Percentiles rank a stretch among this genome's conserved stretches.
phyloP scores from a whole-genome alignment of 805 yeast species.

The Lipomyces lipofer region DNA sequence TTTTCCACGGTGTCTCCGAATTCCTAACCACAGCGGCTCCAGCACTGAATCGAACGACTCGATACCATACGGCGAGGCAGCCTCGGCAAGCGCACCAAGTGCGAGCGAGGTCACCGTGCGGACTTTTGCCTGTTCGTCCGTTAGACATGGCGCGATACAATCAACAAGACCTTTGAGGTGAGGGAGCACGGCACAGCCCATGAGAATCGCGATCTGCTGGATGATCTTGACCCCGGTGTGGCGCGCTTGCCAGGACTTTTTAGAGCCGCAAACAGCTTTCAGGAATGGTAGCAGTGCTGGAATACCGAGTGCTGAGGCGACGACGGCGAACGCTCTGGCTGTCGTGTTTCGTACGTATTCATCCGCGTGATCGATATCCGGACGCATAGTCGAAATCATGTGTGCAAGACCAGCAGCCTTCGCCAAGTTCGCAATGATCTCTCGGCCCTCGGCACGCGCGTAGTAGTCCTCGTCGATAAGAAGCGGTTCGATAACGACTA shows the following conservation, averaged over 20 bases:
- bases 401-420: conserved; percentile 80
- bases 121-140: conserved; percentile 68
- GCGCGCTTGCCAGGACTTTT: conserved; percentile 76
- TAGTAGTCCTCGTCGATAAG: conserved; percentile 74
- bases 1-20: conserved; percentile 73
- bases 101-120: conserved; percentile 72
- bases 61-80: conserved; percentile 83
- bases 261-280: conserved; percentile 73
- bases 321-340: conserved; percentile 79
- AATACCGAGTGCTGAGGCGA: conserved; percentile 76
- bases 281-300: conserved; percentile 73
- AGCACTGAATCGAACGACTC: conserved; percentile 76
- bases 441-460: conserved; percentile 77
- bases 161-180: conserved; percentile 64
- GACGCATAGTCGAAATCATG: conserved; percentile 75
- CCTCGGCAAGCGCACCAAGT: conserved; percentile 72
- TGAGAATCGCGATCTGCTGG: conserved; percentile 68
- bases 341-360: conserved; percentile 77
- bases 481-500: conserved; percentile 75
- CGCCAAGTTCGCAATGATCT: conserved; percentile 69
- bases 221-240: conserved; percentile 78
- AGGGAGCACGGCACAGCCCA: conserved; percentile 77
- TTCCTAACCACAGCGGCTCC: conserved; percentile 80
- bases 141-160: conserved; percentile 58
- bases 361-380: conserved; percentile 79